These are phyloP conservation scores for Botrytis elliptica DNA, from an alignment of 2,329 filamentous ascomycete genomes.

Conservation along the genomic window DNA sequence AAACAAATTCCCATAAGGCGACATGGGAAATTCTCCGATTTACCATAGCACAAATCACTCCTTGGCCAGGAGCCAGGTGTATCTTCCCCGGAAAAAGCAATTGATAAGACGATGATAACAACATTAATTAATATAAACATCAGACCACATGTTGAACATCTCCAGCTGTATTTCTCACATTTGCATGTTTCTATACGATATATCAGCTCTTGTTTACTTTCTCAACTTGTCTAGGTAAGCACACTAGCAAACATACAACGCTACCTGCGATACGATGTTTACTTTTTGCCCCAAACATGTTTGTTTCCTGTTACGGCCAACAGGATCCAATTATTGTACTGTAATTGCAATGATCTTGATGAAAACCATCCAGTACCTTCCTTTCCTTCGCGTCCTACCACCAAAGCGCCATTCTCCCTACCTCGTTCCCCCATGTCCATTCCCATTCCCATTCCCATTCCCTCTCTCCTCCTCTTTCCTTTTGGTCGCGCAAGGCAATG, in stretches of 20 bases:
- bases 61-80: not conserved
- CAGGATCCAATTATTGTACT: not conserved
- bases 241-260: not conserved
- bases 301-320: not conserved
- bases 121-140: not conserved
- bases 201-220: not conserved
- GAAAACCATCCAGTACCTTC: not conserved
- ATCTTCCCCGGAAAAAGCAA: not conserved
- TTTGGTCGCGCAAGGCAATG: not conserved
- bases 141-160: not conserved
- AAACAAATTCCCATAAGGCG: not conserved
- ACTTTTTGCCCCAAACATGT: not conserved
- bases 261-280: not conserved
- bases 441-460: too few species aligned
- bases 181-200: too few species aligned
- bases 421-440: too few species aligned
- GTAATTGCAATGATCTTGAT: not conserved
- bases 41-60: not conserved
- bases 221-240: not conserved
- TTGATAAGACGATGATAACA: not conserved
- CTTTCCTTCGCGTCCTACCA: not conserved
- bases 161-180: not conserved
- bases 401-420: not conserved
- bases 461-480: not conserved
- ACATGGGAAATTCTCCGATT: slow-evolving; percentile 1